Conservation (phyloP, 768 basidiomycete genomes). For the Lactarius sanguifluus region DNA sequence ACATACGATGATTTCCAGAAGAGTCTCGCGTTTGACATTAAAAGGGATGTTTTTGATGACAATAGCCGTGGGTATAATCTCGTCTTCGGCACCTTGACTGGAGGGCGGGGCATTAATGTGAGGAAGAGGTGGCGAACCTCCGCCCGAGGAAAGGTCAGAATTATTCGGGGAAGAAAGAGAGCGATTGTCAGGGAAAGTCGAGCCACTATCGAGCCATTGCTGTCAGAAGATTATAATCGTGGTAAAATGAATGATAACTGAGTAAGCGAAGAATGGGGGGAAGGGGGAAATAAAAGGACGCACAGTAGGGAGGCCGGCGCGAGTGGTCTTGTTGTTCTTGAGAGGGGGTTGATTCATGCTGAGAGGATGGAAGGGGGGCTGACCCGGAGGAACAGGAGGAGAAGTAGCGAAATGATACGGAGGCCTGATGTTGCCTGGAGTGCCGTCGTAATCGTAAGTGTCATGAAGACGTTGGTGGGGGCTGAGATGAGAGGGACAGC, state of each 20-base stretch:
- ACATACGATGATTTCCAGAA: constrained; percentile 94
- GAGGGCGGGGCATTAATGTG: constrained; percentile 48
- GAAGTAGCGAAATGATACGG: constrained; percentile 73
- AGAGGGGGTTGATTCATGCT: constrained; percentile 66
- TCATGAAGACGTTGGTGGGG: constrained; percentile 83
- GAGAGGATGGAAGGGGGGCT: constrained; percentile 49
- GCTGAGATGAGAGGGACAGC: constrained; percentile 63
- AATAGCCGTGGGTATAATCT: constrained; percentile 97
- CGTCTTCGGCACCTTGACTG: constrained; percentile 66
- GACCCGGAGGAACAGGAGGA: constrained; percentile 52
- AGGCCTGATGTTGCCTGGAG: constrained; percentile 49
- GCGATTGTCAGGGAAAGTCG: constrained; percentile 58
- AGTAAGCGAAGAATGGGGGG: constrained; percentile 29
- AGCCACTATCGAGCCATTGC: constrained; percentile 84
- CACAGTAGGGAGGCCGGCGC: constrained; percentile 74
- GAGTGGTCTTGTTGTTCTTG: constrained; percentile 73
- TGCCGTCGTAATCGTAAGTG: constrained; percentile 79
- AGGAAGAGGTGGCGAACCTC: constrained; percentile 70
- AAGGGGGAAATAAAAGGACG: constrained; percentile 34
- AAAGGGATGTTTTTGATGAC: constrained; percentile 99
- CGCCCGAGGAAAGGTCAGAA: constrained; percentile 85
- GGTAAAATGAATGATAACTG: constrained; percentile 19
- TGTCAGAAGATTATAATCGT: constrained; percentile 34
- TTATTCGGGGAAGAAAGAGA: constrained; percentile 84
- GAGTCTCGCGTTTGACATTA: constrained; percentile 94